These are phyloP conservation scores for Phalaenopsis aphrodite DNA, from an alignment of 106 monocot species.

Conservation along the genomic window DNA sequence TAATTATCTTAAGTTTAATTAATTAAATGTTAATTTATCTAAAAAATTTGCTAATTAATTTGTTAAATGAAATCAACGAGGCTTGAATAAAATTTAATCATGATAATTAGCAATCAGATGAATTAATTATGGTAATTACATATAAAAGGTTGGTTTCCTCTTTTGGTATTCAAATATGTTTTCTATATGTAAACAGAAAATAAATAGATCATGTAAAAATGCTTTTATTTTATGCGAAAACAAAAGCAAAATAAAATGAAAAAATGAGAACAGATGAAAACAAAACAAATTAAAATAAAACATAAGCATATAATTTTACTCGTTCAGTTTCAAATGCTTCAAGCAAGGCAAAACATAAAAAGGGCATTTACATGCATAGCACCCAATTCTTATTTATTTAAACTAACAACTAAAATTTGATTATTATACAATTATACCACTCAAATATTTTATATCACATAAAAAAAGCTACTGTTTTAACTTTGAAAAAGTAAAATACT, in stretches of 20 bases:
- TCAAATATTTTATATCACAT: too few relatives aligned
- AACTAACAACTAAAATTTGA: too few relatives aligned
- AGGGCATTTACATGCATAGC: too few relatives aligned
- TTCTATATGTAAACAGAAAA: neutral
- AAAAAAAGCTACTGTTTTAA: too few relatives aligned
- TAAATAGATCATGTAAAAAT: neutral
- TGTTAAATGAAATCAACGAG: neutral
- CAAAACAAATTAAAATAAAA: neutral
- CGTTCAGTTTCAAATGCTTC: neutral
- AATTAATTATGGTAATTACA: neutral
- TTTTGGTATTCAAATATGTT: neutral
- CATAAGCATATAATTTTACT: neutral
- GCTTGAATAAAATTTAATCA: neutral
- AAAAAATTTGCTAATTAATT: neutral
- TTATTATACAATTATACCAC: too few relatives aligned
- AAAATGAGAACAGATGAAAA: too few relatives aligned
- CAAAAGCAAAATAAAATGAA: neutral
- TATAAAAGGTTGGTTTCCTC: neutral
- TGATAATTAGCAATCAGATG: neutral
- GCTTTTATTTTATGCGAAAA: neutral
- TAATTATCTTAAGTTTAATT: too few relatives aligned
- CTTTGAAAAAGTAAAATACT: too few relatives aligned
- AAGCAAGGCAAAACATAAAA: neutral
- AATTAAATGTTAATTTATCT: too few relatives aligned
- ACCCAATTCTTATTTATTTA: too few relatives aligned